A percentile compares a stretch with the other conserved stretches of the same genome.
Evolutionary conservation across 495 filamentous ascomycete genomes (phyloP).

Genomic region (Zalerion maritima): DNA sequence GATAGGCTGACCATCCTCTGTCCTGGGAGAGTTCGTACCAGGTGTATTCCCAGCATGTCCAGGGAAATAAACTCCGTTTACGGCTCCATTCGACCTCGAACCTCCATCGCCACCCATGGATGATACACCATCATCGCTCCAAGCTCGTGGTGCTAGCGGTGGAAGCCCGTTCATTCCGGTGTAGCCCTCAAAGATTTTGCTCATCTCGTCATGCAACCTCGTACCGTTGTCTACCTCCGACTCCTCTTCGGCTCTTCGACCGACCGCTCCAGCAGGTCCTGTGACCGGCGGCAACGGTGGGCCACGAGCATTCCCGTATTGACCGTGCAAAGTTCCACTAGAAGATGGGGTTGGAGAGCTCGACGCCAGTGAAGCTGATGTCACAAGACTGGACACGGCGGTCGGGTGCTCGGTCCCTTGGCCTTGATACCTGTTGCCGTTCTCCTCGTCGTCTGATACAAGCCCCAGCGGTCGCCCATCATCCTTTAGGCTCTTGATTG

Average conservation of each 20-base stretch:
- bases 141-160: too few relatives aligned
- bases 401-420: conserved; percentile 16
- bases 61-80: too few relatives aligned
- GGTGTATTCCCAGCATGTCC: too few relatives aligned
- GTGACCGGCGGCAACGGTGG: conserved; percentile 5
- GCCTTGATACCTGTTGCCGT: too few relatives aligned
- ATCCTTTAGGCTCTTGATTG: conserved; percentile 63
- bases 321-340: conserved; percentile 4
- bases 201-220: conserved; percentile 31
- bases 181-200: conserved; percentile 28
- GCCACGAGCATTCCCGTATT: conserved; percentile 4
- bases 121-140: too few relatives aligned
- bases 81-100: too few relatives aligned
- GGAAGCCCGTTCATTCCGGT: conserved; percentile 13
- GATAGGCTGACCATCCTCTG: too few relatives aligned
- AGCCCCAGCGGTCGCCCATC: conserved; percentile 69
- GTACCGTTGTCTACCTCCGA: too few relatives aligned
- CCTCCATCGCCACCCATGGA: too few relatives aligned
- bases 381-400: conserved; percentile 14
- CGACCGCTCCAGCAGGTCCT: conserved; percentile 4
- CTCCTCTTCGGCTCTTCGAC: conserved; percentile 11
- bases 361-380: background rate
- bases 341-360: conserved; percentile 1
- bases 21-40: too few relatives aligned
- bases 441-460: conserved; percentile 17